Evolutionary conservation across 805 yeast species (phyloP).

Genomic region (Candida quercuum): DNA sequence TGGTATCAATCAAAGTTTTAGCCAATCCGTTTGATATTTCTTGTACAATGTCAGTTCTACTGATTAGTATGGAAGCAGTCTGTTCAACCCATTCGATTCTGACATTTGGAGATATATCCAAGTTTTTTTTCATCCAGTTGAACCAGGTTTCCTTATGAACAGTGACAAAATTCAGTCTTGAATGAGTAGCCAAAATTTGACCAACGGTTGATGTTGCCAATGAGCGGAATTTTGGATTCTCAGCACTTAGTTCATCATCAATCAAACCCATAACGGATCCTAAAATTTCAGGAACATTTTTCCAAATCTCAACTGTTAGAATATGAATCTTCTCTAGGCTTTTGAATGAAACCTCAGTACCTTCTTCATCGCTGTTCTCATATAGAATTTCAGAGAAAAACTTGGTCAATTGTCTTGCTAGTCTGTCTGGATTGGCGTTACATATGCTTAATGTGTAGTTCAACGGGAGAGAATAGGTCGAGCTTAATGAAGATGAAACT

Average conservation of each 20-base stretch:
- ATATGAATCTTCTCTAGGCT: conserved; percentile 58
- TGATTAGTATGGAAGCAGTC: conserved; percentile 40
- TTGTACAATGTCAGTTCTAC: conserved; percentile 38
- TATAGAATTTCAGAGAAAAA: conserved; percentile 73
- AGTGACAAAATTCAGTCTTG: conserved; percentile 51
- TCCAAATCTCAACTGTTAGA: conserved; percentile 68
- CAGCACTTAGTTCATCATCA: conserved; percentile 76
- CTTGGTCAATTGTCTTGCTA: conserved; percentile 73
- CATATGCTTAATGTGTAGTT: conserved; percentile 64
- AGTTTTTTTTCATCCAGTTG: conserved; percentile 69
- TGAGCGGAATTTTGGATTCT: conserved; percentile 52
- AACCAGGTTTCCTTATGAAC: conserved; percentile 57
- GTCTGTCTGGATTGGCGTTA: conserved; percentile 60
- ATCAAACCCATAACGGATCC: conserved; percentile 72
- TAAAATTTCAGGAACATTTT: conserved; percentile 66
- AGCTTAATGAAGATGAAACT: conserved; percentile 12
- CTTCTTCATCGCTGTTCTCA: conserved; percentile 29
- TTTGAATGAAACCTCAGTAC: conserved; percentile 22
- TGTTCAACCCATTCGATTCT: conserved; percentile 68
- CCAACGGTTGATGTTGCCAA: conserved; percentile 76
- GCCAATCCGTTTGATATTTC: conserved; percentile 56
- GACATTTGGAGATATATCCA: conserved; percentile 62
- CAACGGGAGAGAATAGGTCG: conserved; percentile 43
- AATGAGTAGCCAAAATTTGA: conserved; percentile 44
- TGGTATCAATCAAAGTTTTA: conserved; percentile 69